Percentiles rank a stretch among this genome's conserved stretches.
Conservation (phyloP, 129 eudicot genomes). For the Artemisia tridentata region DNA sequence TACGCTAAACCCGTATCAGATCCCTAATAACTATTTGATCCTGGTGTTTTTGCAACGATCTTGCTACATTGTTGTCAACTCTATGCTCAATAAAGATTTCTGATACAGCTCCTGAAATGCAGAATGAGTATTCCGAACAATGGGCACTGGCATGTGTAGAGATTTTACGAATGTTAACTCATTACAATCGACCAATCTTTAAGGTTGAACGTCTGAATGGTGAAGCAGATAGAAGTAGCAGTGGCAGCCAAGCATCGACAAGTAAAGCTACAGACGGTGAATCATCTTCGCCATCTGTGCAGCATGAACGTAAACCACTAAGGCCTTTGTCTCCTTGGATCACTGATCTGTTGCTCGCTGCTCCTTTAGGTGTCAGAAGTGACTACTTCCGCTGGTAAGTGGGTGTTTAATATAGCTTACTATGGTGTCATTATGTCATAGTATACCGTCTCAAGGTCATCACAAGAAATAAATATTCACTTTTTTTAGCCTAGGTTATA, state of each 20-base stretch:
- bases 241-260: conserved; percentile 68
- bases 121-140: conserved; percentile 96
- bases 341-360: conserved; percentile 91
- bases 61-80: conserved; percentile 13
- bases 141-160: conserved; percentile 99
- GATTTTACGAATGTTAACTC: conserved; percentile 83
- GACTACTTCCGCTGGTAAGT: conserved; percentile 97
- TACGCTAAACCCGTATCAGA: neutral
- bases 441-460: neutral
- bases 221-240: conserved; percentile 59
- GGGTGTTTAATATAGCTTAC: neutral
- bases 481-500: neutral
- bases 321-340: conserved; percentile 98
- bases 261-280: conserved; percentile 49
- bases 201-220: conserved; percentile 58
- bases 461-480: neutral
- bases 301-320: conserved; percentile 67
- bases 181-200: conserved; percentile 89
- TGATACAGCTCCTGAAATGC: conserved; percentile 24
- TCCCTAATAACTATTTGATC: neutral
- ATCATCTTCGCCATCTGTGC: conserved; percentile 40
- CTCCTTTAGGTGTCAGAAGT: conserved; percentile 92
- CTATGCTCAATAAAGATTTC: conserved; percentile 12
- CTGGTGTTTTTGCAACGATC: neutral
- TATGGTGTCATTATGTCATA: neutral